Conservation (phyloP, 2,329 filamentous ascomycete species). For the Colletotrichum musicola region DNA sequence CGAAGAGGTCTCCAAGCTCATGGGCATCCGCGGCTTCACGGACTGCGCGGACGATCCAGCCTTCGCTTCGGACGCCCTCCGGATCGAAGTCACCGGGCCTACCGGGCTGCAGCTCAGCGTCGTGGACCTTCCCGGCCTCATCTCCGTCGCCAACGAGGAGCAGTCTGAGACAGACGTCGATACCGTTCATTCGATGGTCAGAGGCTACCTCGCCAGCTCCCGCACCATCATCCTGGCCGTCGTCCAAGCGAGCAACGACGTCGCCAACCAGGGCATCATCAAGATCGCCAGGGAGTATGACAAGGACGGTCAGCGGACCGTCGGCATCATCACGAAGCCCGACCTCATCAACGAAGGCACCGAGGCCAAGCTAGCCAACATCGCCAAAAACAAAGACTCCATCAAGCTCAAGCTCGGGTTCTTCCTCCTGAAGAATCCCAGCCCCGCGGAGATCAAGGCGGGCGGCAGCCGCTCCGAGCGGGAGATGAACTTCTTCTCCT, state of each 20-base stretch:
- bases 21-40: slow-evolving; percentile 30
- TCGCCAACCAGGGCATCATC: slow-evolving; percentile 48
- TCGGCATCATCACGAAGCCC: slow-evolving; percentile 71
- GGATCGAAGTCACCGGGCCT: slow-evolving; percentile 43
- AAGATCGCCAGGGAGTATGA: slow-evolving; percentile 40
- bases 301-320: slow-evolving; percentile 54
- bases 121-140: slow-evolving; percentile 62
- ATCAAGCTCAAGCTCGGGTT: slow-evolving; percentile 64
- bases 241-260: slow-evolving; percentile 55
- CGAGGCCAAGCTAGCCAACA: slow-evolving; percentile 53
- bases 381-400: slow-evolving; percentile 59
- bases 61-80: slow-evolving; percentile 42
- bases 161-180: slow-evolving; percentile 50
- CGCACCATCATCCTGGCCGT: slow-evolving; percentile 61
- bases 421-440: slow-evolving; percentile 64
- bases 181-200: slow-evolving; percentile 52
- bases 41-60: slow-evolving; percentile 34
- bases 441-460: slow-evolving; percentile 39
- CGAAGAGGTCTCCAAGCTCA: slow-evolving; percentile 32
- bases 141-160: slow-evolving; percentile 50
- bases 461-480: slow-evolving; percentile 42
- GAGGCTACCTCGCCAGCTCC: slow-evolving; percentile 54
- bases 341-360: slow-evolving; percentile 55
- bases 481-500: slow-evolving; percentile 59
- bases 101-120: slow-evolving; percentile 55